These are phyloP conservation scores for Pichia gijzeniarum DNA, from an alignment of 805 yeast species.

Conservation along the genomic window DNA sequence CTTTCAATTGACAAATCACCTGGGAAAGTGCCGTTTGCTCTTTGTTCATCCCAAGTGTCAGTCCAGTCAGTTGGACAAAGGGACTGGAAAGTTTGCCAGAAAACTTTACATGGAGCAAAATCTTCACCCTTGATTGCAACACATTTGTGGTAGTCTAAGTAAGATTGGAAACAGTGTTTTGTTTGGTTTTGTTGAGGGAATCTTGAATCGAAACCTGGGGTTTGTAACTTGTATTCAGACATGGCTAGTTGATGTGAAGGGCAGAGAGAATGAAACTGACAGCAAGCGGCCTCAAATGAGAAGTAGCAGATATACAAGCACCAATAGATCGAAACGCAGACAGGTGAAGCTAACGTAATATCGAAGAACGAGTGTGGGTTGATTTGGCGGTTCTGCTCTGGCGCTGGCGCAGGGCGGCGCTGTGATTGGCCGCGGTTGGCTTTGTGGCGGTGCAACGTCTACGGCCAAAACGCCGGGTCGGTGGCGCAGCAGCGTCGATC, in stretches of 20 bases:
- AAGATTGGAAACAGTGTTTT: slow-evolving; percentile 96
- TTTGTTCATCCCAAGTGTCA: slow-evolving; percentile 84
- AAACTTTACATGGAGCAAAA: slow-evolving; percentile 94
- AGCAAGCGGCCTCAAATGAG: too few species aligned
- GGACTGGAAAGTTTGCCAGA: slow-evolving; percentile 84
- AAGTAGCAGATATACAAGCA: too few species aligned
- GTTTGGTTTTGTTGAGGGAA: slow-evolving; percentile 98
- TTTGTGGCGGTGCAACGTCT: not conserved
- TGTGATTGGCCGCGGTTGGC: too few species aligned
- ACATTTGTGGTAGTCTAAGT: slow-evolving; percentile 97
- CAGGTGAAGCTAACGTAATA: not conserved
- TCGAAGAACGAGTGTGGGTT: not conserved
- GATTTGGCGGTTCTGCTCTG: too few species aligned
- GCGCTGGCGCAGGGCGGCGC: too few species aligned
- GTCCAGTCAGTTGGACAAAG: slow-evolving; percentile 83
- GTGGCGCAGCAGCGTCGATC: not conserved
- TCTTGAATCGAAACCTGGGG: slow-evolving; percentile 82
- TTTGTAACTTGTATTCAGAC: slow-evolving; percentile 45
- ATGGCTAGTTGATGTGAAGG: slow-evolving; percentile 13
- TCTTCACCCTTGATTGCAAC: slow-evolving; percentile 96
- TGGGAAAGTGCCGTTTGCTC: slow-evolving; percentile 41
- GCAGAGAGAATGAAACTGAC: too few species aligned
- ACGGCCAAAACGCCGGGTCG: too few species aligned
- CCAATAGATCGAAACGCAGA: too few species aligned
- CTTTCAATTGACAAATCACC: slow-evolving; percentile 33